Percentiles rank a stretch among this genome's conserved stretches.
phyloP scores from a whole-genome alignment of 768 basidiomycete species.

The Cyathus striatus region DNA sequence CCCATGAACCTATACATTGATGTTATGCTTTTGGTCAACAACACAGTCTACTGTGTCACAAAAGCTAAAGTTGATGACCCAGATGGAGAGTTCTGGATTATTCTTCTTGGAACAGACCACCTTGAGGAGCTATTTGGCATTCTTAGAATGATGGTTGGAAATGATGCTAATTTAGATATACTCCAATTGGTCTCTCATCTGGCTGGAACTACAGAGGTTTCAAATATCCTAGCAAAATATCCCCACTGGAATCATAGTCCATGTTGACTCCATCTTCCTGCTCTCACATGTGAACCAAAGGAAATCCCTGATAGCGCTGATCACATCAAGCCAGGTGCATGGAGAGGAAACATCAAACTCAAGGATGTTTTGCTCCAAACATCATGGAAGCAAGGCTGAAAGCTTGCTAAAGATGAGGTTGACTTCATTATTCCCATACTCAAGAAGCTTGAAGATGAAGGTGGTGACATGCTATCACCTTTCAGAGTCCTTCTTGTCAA shows the following conservation, averaged over 20 bases:
- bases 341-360: constrained; percentile 24
- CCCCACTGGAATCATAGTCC: constrained; percentile 33
- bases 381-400: constrained; percentile 21
- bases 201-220: constrained; percentile 23
- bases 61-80: constrained; percentile 26
- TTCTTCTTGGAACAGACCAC: constrained; percentile 31
- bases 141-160: constrained; percentile 26
- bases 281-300: constrained; percentile 14
- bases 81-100: constrained; percentile 23
- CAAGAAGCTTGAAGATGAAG: constrained; percentile 4
- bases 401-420: constrained; percentile 9
- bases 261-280: constrained; percentile 23
- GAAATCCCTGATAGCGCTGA: constrained; percentile 17
- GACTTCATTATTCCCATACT: neutral
- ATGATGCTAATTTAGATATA: constrained; percentile 20
- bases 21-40: constrained; percentile 20
- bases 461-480: constrained; percentile 10
- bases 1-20: constrained; percentile 21
- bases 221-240: constrained; percentile 27
- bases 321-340: constrained; percentile 31
- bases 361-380: constrained; percentile 17
- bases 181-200: constrained; percentile 20
- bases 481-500: constrained; percentile 9
- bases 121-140: constrained; percentile 29
- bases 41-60: constrained; percentile 21